Base-by-base conservation (phyloP, 768 basidiomycete genomes). In the Lyophyllum decastes region DNA sequence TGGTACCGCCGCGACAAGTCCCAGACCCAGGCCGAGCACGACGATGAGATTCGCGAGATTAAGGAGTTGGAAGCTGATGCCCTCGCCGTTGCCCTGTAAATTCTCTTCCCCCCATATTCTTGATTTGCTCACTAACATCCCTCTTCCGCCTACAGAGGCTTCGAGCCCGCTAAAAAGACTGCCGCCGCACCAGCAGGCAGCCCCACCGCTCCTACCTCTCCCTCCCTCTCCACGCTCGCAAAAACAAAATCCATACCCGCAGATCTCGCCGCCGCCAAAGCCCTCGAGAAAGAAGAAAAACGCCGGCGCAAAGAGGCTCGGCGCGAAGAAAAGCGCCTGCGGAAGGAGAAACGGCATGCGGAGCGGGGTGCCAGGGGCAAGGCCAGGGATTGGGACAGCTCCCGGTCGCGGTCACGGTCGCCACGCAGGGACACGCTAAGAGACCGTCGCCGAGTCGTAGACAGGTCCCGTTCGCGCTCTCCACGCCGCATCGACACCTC, bases 1-100 rank as follows among this genome's bases (percentile, higher is more conserved):
- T 98, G 95, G 95, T 98, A 96, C 69, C 84, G 77, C 65, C 86
- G 95, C 26, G 92, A 94, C 4, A 25, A 59, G 33, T 66, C 68
- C 1, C 61, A 66, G 14, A 64, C 63, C 2, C 83, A 83, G 14
- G 70, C 70, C 11, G 84, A 85, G 60, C 77, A 83, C 54, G 65
- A 52, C 0, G 93, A 89, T 59, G 95, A 98, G 75, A 88, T 97
- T 30, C 75, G 83, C 55, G 84, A 81, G 65, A 70, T 97, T 61
- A 96, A 97, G 70, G 90, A 94, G 66, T 81, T 88, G 16, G 95
- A 98, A 69, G 92, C 90, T 22, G 94, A 97, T 56, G 95, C 94
- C 0, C 74, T 98, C 50, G 77, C 90, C 16, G 82, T 86, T 25
- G 94, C 92, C 43, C 74, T 98, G 89, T 89, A 61, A 46, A 86